Evolutionary conservation across 1,139 yeast genomes (phyloP).

Genomic region (Pneumocystis sp.): DNA sequence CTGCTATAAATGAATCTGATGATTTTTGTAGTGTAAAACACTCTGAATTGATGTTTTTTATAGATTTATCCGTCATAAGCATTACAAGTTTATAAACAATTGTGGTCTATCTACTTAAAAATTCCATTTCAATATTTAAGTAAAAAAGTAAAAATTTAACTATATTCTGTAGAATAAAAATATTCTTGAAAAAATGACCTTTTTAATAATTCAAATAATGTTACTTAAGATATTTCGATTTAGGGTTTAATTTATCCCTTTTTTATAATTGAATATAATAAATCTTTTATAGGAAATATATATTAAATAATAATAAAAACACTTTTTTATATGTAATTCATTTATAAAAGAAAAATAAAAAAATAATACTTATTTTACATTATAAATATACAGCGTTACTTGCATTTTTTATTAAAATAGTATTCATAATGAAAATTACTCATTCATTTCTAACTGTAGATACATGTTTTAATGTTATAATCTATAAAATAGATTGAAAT

Average conservation of each 20-base stretch:
- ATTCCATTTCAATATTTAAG: no score
- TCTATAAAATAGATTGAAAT: no score
- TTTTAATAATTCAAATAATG: neutral
- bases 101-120: neutral
- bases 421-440: no score
- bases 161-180: neutral
- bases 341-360: neutral
- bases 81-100: neutral
- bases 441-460: no score
- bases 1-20: neutral
- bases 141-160: no score
- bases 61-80: neutral
- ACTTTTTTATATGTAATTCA: no score
- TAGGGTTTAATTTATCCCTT: neutral
- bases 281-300: neutral
- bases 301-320: neutral
- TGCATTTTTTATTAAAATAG: no score
- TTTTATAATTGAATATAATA: neutral
- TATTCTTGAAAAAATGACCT: neutral
- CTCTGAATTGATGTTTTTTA: neutral
- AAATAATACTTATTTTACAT: neutral
- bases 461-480: no score
- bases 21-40: neutral
- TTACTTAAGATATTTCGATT: neutral
- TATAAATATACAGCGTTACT: no score